Evolutionary conservation across 2,329 filamentous ascomycete species (phyloP).

Genomic region (Diaporthe sp.): DNA sequence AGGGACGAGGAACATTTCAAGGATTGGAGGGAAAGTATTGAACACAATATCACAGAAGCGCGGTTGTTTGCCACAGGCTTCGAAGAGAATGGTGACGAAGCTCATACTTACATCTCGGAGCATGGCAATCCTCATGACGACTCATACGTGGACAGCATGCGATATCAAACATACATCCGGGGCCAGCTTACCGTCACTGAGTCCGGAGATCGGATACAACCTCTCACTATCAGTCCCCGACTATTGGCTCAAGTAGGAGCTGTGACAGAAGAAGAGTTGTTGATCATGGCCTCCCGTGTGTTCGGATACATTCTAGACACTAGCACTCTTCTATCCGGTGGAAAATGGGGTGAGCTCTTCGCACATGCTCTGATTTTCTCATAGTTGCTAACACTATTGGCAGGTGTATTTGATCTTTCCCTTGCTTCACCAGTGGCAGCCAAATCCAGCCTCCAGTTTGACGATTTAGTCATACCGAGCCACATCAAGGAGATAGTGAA

Average conservation of each 20-base stretch:
- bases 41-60: neutral
- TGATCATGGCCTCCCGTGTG: neutral
- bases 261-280: neutral
- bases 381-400: neutral
- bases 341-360: neutral
- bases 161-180: neutral
- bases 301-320: neutral
- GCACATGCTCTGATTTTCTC: neutral
- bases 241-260: neutral
- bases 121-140: neutral
- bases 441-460: neutral
- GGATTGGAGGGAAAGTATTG: neutral
- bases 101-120: no score
- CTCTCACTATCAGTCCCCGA: neutral
- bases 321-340: neutral
- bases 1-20: neutral
- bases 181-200: neutral
- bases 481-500: conserved; percentile 9
- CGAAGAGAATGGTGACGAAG: neutral
- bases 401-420: conserved; percentile 3
- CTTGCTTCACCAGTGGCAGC: neutral
- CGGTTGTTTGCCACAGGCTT: neutral
- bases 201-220: neutral
- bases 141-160: neutral
- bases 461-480: neutral